These are phyloP conservation scores for Zea luxurians DNA, from an alignment of 176 grass and related monocot genomes.

Conservation along the genomic window DNA sequence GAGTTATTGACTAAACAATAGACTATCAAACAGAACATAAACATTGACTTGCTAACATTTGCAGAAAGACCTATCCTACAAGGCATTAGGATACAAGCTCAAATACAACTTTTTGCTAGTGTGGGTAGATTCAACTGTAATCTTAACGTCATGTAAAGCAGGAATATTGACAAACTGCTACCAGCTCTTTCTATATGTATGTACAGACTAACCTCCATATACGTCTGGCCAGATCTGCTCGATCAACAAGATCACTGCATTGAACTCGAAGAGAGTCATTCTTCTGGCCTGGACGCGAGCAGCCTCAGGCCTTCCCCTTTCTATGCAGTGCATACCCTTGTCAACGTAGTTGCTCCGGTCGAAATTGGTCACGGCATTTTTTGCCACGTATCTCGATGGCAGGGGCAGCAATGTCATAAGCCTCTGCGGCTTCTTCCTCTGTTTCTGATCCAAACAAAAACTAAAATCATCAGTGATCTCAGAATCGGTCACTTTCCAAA, in stretches of 20 bases:
- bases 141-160: slow-evolving; percentile 25
- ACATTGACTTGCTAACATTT: slow-evolving; percentile 22
- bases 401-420: slow-evolving; percentile 88
- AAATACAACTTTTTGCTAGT: slow-evolving; percentile 32
- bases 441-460: slow-evolving; percentile 59
- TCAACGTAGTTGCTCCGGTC: slow-evolving; percentile 84
- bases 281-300: slow-evolving; percentile 49
- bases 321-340: slow-evolving; percentile 53
- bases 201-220: slow-evolving; percentile 45
- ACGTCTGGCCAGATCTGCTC: slow-evolving; percentile 27
- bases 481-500: background rate
- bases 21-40: slow-evolving; percentile 8
- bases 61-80: slow-evolving; percentile 28
- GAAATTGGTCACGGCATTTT: slow-evolving; percentile 94
- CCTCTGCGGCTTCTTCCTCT: slow-evolving; percentile 96
- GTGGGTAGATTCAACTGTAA: slow-evolving; percentile 29
- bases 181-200: slow-evolving; percentile 52
- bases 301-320: slow-evolving; percentile 53
- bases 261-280: slow-evolving; percentile 11
- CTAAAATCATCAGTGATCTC: slow-evolving; percentile 14
- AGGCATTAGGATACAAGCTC: slow-evolving; percentile 46
- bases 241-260: slow-evolving; percentile 9
- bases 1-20: background rate
- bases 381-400: slow-evolving; percentile 86
- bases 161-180: slow-evolving; percentile 42